phyloP scores from a whole-genome alignment of 306 rosid species.

The Urtica urens region DNA sequence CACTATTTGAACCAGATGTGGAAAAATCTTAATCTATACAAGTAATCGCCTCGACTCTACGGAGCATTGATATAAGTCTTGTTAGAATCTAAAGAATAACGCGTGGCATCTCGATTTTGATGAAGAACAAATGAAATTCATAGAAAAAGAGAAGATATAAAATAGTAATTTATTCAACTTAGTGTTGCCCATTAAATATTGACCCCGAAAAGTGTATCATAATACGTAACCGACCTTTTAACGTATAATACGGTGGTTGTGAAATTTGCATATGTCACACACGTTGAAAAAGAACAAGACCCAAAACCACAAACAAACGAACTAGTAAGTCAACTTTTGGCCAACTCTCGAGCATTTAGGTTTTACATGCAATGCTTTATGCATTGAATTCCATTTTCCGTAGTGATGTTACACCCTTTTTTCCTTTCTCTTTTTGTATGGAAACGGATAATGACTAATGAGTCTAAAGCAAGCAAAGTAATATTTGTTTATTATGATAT shows the following conservation, averaged over 20 bases:
- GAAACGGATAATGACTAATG: background rate
- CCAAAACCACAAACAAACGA: background rate
- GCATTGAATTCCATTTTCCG: no score
- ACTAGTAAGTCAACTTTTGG: constrained; percentile 1
- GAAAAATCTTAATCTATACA: no score
- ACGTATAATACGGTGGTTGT: background rate
- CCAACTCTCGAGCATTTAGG: background rate
- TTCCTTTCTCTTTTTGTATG: no score
- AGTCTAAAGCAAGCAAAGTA: background rate
- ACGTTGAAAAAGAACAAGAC: background rate
- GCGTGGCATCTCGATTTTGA: no score
- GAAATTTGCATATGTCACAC: background rate
- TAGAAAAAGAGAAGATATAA: background rate
- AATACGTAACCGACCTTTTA: background rate
- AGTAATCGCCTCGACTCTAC: no score
- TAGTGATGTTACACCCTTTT: no score
- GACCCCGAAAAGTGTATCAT: background rate
- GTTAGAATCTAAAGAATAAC: no score
- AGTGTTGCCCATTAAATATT: constrained; percentile 1
- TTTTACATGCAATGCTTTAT: background rate
- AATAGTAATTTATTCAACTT: background rate
- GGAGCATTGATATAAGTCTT: no score
- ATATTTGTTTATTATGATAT: background rate
- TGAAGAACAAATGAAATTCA: no score
- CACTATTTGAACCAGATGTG: no score